These are phyloP conservation scores for Taphrina betulina DNA, from an alignment of 1,139 yeast species.

Conservation along the genomic window DNA sequence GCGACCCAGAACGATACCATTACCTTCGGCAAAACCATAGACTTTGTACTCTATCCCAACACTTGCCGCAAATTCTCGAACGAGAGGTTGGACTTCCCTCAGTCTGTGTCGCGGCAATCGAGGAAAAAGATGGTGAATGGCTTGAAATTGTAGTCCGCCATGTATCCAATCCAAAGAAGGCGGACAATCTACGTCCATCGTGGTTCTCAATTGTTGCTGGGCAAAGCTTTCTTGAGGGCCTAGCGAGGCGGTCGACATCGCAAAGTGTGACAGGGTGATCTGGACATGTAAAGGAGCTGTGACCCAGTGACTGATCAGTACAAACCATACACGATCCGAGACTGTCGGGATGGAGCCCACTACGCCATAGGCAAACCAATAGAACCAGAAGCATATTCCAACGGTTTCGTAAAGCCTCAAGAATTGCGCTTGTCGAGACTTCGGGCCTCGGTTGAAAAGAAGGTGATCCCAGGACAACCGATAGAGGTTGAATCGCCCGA, in stretches of 20 bases:
- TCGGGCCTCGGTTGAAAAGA: slow-evolving; percentile 71
- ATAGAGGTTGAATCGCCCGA: slow-evolving; percentile 84
- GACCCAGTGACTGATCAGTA: slow-evolving; percentile 71
- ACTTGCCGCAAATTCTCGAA: slow-evolving; percentile 68
- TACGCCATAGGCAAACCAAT: slow-evolving; percentile 74
- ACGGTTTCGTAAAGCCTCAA: slow-evolving; percentile 71
- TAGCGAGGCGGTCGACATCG: slow-evolving; percentile 85
- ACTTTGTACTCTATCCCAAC: slow-evolving; percentile 82
- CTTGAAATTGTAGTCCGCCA: slow-evolving; percentile 91
- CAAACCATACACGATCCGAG: slow-evolving; percentile 55
- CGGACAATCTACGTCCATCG: slow-evolving; percentile 95
- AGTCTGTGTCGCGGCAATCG: slow-evolving; percentile 85
- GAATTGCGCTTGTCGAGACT: slow-evolving; percentile 81
- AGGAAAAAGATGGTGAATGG: slow-evolving; percentile 86
- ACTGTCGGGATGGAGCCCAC: slow-evolving; percentile 56
- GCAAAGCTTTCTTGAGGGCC: slow-evolving; percentile 82
- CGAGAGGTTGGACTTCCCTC: slow-evolving; percentile 68
- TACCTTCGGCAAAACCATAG: slow-evolving; percentile 80
- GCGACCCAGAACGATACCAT: slow-evolving; percentile 64
- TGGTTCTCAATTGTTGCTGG: slow-evolving; percentile 78
- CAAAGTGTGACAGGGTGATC: slow-evolving; percentile 84
- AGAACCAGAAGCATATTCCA: slow-evolving; percentile 67
- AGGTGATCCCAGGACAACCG: slow-evolving; percentile 77
- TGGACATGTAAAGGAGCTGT: slow-evolving; percentile 93
- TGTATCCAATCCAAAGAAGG: slow-evolving; percentile 87